Percentiles rank a stretch among this genome's conserved stretches.
These are phyloP conservation scores for Yarrowia sp. DNA, from an alignment of 805 yeast species.

Conservation along the genomic window DNA sequence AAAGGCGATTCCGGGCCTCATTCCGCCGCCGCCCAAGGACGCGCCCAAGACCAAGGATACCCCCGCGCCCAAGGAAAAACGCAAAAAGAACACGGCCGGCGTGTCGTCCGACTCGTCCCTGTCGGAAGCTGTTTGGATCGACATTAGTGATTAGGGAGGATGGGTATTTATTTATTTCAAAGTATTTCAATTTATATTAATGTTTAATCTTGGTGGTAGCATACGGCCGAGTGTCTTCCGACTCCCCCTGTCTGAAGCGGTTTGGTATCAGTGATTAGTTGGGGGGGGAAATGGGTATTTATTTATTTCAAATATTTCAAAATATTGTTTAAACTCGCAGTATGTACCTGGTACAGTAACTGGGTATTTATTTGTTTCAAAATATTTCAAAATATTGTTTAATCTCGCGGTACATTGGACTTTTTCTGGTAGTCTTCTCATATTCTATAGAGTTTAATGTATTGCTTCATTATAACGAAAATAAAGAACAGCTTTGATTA, in stretches of 20 bases:
- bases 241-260: background rate
- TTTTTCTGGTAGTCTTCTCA: no score
- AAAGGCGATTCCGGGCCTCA: background rate
- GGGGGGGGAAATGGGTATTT: background rate
- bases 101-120: background rate
- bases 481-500: no score
- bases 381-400: no score
- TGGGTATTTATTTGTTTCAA: background rate
- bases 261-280: slow-evolving; percentile 1
- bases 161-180: background rate
- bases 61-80: no score
- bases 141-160: background rate
- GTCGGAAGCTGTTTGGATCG: slow-evolving; percentile 10
- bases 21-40: slow-evolving; percentile 29
- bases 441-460: no score
- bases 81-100: slow-evolving; percentile 34
- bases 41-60: slow-evolving; percentile 44
- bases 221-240: slow-evolving; percentile 29
- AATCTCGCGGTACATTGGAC: no score
- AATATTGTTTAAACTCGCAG: no score
- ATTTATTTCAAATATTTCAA: background rate
- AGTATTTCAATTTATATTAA: background rate
- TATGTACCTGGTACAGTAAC: no score
- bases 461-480: no score
- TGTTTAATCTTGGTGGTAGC: slow-evolving; percentile 30